These are phyloP conservation scores for Sporothrix luriei DNA, from an alignment of 2,329 filamentous ascomycete genomes.

Conservation along the genomic window DNA sequence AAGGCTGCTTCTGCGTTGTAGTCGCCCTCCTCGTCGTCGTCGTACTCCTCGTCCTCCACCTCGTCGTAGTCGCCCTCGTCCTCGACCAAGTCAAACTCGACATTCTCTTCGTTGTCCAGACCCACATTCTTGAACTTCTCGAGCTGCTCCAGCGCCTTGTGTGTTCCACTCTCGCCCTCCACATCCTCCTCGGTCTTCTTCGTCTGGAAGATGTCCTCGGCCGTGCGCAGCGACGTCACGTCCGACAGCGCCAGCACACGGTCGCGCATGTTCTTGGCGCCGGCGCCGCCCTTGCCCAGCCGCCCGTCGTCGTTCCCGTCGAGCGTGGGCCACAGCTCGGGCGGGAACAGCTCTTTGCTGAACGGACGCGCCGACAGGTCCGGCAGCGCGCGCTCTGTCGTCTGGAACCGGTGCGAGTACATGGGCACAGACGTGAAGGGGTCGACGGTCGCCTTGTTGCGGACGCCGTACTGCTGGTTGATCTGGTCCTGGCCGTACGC, in stretches of 20 bases:
- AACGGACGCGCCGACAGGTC: constrained; percentile 57
- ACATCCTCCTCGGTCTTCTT: constrained; percentile 20
- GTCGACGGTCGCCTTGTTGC: constrained; percentile 59
- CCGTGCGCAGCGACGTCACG: constrained; percentile 53
- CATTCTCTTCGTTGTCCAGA: constrained; percentile 45
- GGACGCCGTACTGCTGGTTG: constrained; percentile 59
- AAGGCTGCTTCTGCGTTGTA: constrained; percentile 65
- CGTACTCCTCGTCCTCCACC: constrained; percentile 54
- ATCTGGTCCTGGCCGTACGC: constrained; percentile 61
- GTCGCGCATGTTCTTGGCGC: constrained; percentile 42
- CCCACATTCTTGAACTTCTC: constrained; percentile 49
- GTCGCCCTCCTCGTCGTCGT: constrained; percentile 63
- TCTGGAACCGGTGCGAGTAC: constrained; percentile 59
- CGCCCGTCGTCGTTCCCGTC: constrained; percentile 50
- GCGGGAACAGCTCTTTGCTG: constrained; percentile 55
- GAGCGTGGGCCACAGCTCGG: constrained; percentile 58
- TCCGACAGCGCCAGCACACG: constrained; percentile 50
- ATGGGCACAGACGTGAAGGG: constrained; percentile 62
- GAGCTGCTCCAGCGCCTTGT: constrained; percentile 51
- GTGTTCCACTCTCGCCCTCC: constrained; percentile 35
- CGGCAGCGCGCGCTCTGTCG: constrained; percentile 56
- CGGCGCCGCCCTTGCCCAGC: constrained; percentile 32
- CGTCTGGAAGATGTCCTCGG: constrained; percentile 54
- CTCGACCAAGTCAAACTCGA: constrained; percentile 53
- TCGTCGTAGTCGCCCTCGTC: constrained; percentile 53